Evolutionary conservation across 257 asterid species (phyloP).

Genomic region (Coffea canephora): DNA sequence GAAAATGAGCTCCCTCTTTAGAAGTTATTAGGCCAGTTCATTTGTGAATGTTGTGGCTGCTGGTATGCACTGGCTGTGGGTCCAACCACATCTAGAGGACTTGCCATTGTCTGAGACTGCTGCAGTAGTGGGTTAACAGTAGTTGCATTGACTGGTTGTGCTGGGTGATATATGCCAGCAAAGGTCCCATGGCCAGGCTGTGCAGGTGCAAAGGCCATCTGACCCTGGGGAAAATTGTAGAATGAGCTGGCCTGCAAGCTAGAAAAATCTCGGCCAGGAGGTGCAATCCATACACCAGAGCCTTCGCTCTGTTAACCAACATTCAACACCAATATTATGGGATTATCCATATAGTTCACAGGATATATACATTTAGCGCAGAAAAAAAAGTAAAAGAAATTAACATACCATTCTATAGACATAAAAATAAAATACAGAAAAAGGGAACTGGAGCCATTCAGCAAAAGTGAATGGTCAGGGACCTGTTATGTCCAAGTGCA

Average conservation of each 20-base stretch:
- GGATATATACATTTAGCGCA: not conserved
- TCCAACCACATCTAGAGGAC: conserved; percentile 75
- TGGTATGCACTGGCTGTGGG: conserved; percentile 64
- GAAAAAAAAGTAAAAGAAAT: not conserved
- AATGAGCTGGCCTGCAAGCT: conserved; percentile 71
- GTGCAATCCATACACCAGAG: conserved; percentile 68
- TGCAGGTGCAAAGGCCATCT: conserved; percentile 65
- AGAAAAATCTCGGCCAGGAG: conserved; percentile 68
- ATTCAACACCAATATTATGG: conserved; percentile 7
- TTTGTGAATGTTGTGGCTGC: conserved; percentile 84
- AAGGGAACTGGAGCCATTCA: not conserved
- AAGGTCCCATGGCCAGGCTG: conserved; percentile 80
- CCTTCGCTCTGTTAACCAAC: conserved; percentile 64
- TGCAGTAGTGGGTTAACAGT: conserved; percentile 75
- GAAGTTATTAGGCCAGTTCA: conserved; percentile 84
- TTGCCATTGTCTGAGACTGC: conserved; percentile 74
- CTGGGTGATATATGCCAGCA: conserved; percentile 73
- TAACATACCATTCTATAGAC: not conserved
- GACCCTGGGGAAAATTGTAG: conserved; percentile 83
- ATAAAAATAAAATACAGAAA: not conserved
- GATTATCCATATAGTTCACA: conserved; percentile 6
- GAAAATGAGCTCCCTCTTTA: conserved; percentile 28
- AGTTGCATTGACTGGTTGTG: conserved; percentile 62
- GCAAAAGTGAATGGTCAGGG: not conserved
- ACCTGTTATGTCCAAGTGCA: no score